Base-by-base conservation (phyloP, 768 basidiomycete genomes). In the Tylopilus rubrobrunneus region DNA sequence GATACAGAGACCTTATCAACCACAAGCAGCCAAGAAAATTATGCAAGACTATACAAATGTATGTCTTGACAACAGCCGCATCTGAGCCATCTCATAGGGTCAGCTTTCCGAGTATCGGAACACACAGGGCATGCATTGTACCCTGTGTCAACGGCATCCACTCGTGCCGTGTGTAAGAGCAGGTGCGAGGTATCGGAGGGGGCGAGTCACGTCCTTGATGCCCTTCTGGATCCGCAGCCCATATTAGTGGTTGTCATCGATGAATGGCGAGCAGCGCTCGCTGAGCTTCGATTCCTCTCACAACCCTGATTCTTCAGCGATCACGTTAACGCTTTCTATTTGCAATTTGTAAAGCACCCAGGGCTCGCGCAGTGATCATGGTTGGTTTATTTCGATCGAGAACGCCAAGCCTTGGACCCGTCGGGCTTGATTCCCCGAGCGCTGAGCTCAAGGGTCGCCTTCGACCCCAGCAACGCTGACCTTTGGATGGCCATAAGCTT, bases 201-300 rank as follows among this genome's bases (percentile, higher is more conserved):
- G 36, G 12, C 5, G 29, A 23, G 33, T 19, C n/a, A 48, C 25
- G 12, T 19, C 9, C 28, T 11, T 49, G 43, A 45, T 29, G 1
- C 14, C 45, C 49, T 63, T 53, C 61, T 51, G 51, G 27, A 21
- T 40, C 51, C 53, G 57, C 31, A 50, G 45, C 45, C 37, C 37
- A 45, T 9, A 23, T 45, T 19, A 46, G 31, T 39, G 25, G 23
- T 4, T 31, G 31, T 15, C 42, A 7, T 17, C 6, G 17, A 27
- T 23, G 19, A 10, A 11, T 25, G 15, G 28, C 11, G 31, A 49
- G 44, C 48, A 44, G 53, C 41, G 53, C 41, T 31, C 52, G 19
- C 34, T n/a, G 12, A 41, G 25, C 27, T 49, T 53, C 33, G 8
- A 6, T 15, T 46, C 31, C 4, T 7, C 21, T 23, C 29, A 17